Base-by-base conservation (phyloP, 805 yeast species). In the Yarrowia yakushimensis region DNA sequence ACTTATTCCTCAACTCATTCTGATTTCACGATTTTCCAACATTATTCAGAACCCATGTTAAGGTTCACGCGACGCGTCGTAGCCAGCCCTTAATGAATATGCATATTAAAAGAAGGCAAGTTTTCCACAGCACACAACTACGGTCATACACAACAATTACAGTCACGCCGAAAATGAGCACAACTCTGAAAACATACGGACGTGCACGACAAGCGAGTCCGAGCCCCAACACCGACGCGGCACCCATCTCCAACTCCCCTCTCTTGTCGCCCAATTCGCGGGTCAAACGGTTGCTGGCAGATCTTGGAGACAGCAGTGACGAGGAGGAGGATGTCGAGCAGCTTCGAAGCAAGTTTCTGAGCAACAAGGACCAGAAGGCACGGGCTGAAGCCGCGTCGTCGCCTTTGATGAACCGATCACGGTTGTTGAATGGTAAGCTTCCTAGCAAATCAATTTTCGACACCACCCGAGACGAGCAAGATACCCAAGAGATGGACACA, bases 251-350 rank as follows among this genome's bases (percentile, higher is more conserved):
- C 13, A 33, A n/a, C 7, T 48, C 57, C 20, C 57, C 57, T n/a
- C 57, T 48, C 7, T 25, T 52, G 59, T 52, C 59, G 43, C 59
- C 59, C 43, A 52, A 52, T 12, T 52, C 59, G 43, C 43, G 59
- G n/a, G 59, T 52, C 43, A 52, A 52, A 52, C 34, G 36, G 59
- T 9, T 52, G 43, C 59, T 52, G 27, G 43, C 36, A 1, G 59
- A 52, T 17, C 34, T 52, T 0, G 59, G 59, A 12, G 43, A 34
- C 31, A 34, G 43, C 30, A 52, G 59, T 25, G 59, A 52, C 33
- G 59, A 52, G 13, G 59, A 52, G 18, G 59, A 52, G 43, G 59
- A 52, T 25, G 59, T 52, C 43, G 59, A 33, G 25, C 39, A 52
- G 25, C 37, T 52, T 10, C 42, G 59, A 36, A 52, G 17, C 42